phyloP scores from a whole-genome alignment of 2,329 filamentous ascomycete species.

The Phialophora macrospora region DNA sequence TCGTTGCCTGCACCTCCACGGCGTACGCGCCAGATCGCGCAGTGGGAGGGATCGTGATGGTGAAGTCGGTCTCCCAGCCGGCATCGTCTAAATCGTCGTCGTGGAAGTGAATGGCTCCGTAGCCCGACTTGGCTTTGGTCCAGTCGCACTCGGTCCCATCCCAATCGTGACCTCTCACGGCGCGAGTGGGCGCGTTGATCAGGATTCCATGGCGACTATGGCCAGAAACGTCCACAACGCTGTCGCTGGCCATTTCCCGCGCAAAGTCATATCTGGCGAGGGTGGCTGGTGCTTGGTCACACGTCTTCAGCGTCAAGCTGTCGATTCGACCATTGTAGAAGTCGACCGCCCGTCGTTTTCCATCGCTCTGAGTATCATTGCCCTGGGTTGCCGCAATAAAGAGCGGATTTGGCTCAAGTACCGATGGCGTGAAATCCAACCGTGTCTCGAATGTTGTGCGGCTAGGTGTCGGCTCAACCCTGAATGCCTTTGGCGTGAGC shows the following conservation, averaged over 20 bases:
- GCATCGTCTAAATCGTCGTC: slow-evolving; percentile 49
- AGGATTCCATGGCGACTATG: slow-evolving; percentile 39
- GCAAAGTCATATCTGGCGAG: slow-evolving; percentile 28
- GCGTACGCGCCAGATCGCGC: slow-evolving; percentile 42
- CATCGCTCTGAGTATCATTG: too few relatives aligned
- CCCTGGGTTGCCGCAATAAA: too few relatives aligned
- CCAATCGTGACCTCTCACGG: slow-evolving; percentile 45
- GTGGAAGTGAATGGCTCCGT: slow-evolving; percentile 49
- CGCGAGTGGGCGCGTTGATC: slow-evolving; percentile 45
- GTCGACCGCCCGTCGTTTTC: too few relatives aligned
- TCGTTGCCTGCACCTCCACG: slow-evolving; percentile 38
- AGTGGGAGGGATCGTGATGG: slow-evolving; percentile 37
- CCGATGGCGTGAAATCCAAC: too few relatives aligned
- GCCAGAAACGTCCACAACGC: slow-evolving; percentile 41
- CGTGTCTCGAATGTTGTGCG: too few relatives aligned
- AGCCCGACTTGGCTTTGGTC: slow-evolving; percentile 45
- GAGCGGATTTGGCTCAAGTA: too few relatives aligned
- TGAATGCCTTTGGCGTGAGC: too few relatives aligned
- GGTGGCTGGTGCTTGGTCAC: neutral
- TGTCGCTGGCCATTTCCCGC: slow-evolving; percentile 27
- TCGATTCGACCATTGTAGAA: slow-evolving; percentile 30
- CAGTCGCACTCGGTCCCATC: slow-evolving; percentile 44
- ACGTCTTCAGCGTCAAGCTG: slow-evolving; percentile 4
- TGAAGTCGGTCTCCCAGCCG: slow-evolving; percentile 44
- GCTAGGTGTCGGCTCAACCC: too few relatives aligned